phyloP scores from a whole-genome alignment of 1,284 basidiomycete species.

The Cerrena zonata region DNA sequence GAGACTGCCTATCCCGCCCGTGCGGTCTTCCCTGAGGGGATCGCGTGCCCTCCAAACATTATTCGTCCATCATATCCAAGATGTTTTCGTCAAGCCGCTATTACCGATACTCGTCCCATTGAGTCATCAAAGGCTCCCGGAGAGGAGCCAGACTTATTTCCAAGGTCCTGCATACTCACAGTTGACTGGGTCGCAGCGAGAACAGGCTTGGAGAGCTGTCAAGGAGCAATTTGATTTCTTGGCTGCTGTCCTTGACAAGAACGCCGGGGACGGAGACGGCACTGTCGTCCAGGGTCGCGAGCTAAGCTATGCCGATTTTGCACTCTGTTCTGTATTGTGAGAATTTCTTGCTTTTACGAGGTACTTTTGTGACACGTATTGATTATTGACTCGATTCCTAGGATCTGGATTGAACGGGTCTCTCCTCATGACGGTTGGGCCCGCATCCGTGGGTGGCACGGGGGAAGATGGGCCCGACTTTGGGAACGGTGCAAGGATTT shows the following conservation, averaged over 20 bases:
- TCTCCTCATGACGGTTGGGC: conserved; percentile 64
- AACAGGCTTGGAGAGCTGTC: conserved; percentile 58
- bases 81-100: conserved; percentile 59
- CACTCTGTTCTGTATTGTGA: conserved; percentile 54
- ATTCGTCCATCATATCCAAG: conserved; percentile 66
- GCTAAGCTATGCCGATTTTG: conserved; percentile 66
- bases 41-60: conserved; percentile 59
- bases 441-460: conserved; percentile 56
- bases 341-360: conserved; percentile 3
- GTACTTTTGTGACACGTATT: conserved; percentile 3
- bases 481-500: conserved; percentile 54
- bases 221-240: conserved; percentile 63
- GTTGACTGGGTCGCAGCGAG: conserved; percentile 42
- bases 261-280: conserved; percentile 48
- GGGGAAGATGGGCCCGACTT: conserved; percentile 54
- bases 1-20: conserved; percentile 62
- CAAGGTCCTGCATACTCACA: conserved; percentile 22
- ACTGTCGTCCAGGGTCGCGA: conserved; percentile 61
- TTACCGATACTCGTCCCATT: conserved; percentile 65
- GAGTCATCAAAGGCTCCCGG: conserved; percentile 54
- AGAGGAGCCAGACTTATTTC: conserved; percentile 51
- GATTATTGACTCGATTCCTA: conserved; percentile 1
- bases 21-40: conserved; percentile 62
- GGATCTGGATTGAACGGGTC: conserved; percentile 63
- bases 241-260: conserved; percentile 59